Percentiles rank a stretch among this genome's conserved stretches.
These are phyloP conservation scores for Ophiocytium majus DNA, from an alignment of 352 stramenopile genomes.

Conservation along the genomic window DNA sequence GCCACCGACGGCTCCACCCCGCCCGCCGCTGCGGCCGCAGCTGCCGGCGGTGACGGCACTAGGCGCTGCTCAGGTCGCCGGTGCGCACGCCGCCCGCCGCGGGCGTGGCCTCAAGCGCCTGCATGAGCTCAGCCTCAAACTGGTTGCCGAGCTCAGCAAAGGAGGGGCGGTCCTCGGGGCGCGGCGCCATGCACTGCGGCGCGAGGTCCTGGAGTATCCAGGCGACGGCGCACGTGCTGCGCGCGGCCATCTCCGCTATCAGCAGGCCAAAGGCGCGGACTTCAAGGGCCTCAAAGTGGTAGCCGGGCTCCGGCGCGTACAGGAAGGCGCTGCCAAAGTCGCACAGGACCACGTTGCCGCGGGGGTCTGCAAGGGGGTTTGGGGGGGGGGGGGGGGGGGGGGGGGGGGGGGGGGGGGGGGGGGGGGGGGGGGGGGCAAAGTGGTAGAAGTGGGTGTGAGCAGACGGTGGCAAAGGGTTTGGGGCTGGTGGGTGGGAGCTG, in stretches of 20 bases:
- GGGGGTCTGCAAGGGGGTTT: not conserved
- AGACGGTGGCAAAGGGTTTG: no score
- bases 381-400: no score
- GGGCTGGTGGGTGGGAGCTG: no score
- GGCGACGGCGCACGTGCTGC: not conserved
- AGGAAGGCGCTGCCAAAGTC: constrained; percentile 52
- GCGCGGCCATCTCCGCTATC: constrained; percentile 31
- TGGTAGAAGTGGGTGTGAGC: no score
- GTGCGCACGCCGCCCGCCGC: constrained; percentile 9
- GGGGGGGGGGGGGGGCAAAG: no score
- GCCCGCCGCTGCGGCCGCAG: not conserved
- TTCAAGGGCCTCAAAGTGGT: constrained; percentile 40
- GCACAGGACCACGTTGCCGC: constrained; percentile 17
- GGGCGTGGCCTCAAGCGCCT: constrained; percentile 27
- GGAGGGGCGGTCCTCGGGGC: constrained; percentile 32
- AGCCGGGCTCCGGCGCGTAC: constrained; percentile 25
- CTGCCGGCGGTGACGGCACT: not conserved
- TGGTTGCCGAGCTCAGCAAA: constrained; percentile 51
- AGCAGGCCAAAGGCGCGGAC: constrained; percentile 48
- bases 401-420: no score
- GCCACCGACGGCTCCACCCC: not conserved
- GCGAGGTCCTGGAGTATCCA: constrained; percentile 39
- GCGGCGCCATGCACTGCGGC: constrained; percentile 25
- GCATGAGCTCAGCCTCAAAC: constrained; percentile 53
- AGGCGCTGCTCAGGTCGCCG: not conserved